Conservation (phyloP, 495 filamentous ascomycete species). For the Aspergillus carlsbadensis region DNA sequence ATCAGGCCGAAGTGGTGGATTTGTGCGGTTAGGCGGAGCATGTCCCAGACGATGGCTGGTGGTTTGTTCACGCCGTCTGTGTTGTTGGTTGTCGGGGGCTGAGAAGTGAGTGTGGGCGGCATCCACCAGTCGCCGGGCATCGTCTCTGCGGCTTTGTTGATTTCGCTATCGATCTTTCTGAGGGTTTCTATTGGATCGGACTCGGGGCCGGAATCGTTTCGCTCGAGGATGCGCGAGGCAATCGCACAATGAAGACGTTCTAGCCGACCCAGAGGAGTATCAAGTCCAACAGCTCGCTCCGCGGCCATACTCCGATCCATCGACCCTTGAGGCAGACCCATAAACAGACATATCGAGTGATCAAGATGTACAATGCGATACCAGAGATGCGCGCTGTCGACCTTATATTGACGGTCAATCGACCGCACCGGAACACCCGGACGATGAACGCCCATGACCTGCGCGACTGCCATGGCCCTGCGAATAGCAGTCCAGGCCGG, state of each 20-base stretch:
- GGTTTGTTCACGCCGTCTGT: neutral
- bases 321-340: constrained; percentile 45
- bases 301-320: constrained; percentile 26
- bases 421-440: too few relatives aligned
- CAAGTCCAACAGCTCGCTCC: constrained; percentile 2
- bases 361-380: constrained; percentile 32
- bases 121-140: constrained; percentile 43
- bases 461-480: constrained; percentile 29
- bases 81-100: too few relatives aligned
- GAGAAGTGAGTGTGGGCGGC: constrained; percentile 16
- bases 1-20: constrained; percentile 41
- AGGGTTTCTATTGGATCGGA: constrained; percentile 20
- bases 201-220: constrained; percentile 28
- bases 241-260: constrained; percentile 24
- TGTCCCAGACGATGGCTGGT: constrained; percentile 6
- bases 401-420: neutral
- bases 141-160: constrained; percentile 34
- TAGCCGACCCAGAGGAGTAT: constrained; percentile 22
- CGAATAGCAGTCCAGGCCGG: constrained; percentile 39
- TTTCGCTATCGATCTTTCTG: constrained; percentile 39
- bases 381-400: constrained; percentile 23
- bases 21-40: constrained; percentile 25
- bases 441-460: constrained; percentile 3
- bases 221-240: constrained; percentile 43
- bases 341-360: constrained; percentile 41